These are phyloP conservation scores for Penicillium simplicissimum DNA, from an alignment of 495 filamentous ascomycete genomes.

Conservation along the genomic window DNA sequence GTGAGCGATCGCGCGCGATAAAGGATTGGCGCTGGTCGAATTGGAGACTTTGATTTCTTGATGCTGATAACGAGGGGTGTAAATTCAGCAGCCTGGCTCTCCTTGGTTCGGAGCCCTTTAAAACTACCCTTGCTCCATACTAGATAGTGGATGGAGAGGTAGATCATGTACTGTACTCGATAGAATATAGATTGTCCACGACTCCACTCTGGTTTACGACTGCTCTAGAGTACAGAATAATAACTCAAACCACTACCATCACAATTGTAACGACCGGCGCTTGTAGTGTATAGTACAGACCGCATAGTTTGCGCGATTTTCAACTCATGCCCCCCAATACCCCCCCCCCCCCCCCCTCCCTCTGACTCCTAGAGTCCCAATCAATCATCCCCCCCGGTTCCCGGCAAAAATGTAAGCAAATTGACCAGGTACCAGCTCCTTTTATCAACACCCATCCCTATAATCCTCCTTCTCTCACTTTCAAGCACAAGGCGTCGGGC, in stretches of 20 bases:
- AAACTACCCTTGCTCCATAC: neutral
- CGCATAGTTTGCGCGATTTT: constrained; percentile 1
- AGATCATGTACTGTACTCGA: neutral
- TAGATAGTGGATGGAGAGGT: neutral
- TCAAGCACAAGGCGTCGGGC: neutral
- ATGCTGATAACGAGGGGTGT: neutral
- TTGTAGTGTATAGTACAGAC: constrained; percentile 4
- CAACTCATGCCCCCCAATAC: neutral
- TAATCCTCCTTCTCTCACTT: neutral
- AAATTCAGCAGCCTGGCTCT: neutral
- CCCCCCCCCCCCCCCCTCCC: neutral
- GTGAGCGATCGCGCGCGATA: constrained; percentile 9
- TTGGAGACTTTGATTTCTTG: neutral
- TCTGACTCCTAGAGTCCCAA: neutral
- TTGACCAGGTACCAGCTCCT: neutral
- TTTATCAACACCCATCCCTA: neutral
- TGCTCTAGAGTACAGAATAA: too few relatives aligned
- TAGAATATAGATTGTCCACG: neutral
- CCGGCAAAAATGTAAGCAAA: neutral
- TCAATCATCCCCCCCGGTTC: neutral
- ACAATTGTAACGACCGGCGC: constrained; percentile 1
- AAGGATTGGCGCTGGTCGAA: neutral
- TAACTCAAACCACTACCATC: neutral
- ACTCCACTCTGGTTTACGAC: too few relatives aligned
- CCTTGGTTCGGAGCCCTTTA: too few relatives aligned